phyloP scores from a whole-genome alignment of 805 yeast species.

The Wickerhamomyces sydowiorum region DNA sequence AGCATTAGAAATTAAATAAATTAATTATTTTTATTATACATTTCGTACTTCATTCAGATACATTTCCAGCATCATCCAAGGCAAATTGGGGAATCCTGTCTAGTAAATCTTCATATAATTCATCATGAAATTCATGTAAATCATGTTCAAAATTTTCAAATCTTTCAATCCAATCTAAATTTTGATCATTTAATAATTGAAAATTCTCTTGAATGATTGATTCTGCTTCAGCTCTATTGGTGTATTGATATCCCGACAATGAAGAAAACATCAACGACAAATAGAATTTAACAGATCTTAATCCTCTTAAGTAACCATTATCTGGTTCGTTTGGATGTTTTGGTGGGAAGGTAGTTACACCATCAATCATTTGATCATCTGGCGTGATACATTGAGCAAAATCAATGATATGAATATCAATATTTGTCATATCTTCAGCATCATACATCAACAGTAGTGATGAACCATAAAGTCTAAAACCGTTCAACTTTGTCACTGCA shows the following conservation, averaged over 20 bases:
- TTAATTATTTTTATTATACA: no score
- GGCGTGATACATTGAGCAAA: slow-evolving; percentile 90
- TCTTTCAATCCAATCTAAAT: slow-evolving; percentile 34
- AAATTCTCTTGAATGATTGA: slow-evolving; percentile 15
- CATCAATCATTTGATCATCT: slow-evolving; percentile 38
- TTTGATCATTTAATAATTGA: slow-evolving; percentile 14
- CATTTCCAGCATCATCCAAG: slow-evolving; percentile 19
- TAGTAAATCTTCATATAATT: slow-evolving; percentile 16
- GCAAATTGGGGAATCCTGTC: slow-evolving; percentile 21
- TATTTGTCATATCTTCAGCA: slow-evolving; percentile 35
- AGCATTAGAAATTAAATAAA: not conserved
- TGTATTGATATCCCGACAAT: slow-evolving; percentile 39
- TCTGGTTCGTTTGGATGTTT: slow-evolving; percentile 59
- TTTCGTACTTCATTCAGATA: slow-evolving; percentile 16
- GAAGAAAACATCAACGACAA: slow-evolving; percentile 54
- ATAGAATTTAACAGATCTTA: slow-evolving; percentile 65
- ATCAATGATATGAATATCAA: slow-evolving; percentile 75
- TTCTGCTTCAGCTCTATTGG: slow-evolving; percentile 16
- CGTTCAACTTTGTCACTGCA: slow-evolving; percentile 51
- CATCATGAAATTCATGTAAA: slow-evolving; percentile 18
- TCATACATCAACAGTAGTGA: slow-evolving; percentile 87
- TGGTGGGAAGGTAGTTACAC: slow-evolving; percentile 63
- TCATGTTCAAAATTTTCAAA: slow-evolving; percentile 29
- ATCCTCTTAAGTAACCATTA: slow-evolving; percentile 79
- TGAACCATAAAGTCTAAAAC: slow-evolving; percentile 89